Evolutionary conservation across 495 filamentous ascomycete species (phyloP).

Genomic region (Talaromyces wortmannii): DNA sequence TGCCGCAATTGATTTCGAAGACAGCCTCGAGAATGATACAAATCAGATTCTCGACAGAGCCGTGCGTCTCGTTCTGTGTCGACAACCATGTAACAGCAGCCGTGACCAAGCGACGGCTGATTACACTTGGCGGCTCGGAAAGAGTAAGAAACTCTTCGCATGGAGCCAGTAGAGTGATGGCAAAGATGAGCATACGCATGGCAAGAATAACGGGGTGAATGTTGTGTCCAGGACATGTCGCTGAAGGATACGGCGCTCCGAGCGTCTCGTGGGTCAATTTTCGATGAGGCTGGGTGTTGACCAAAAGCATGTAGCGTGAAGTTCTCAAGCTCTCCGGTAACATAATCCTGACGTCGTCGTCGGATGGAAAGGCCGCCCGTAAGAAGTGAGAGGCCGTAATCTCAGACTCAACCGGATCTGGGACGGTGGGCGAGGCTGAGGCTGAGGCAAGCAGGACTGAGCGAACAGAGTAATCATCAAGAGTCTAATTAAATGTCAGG

Average conservation of each 20-base stretch:
- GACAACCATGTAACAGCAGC: constrained; percentile 33
- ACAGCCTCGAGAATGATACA: constrained; percentile 41
- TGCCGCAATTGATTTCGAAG: constrained; percentile 38
- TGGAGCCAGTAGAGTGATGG: neutral
- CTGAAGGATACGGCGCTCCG: no score
- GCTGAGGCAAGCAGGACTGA: no score
- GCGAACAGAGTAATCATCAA: no score
- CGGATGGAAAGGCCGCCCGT: no score
- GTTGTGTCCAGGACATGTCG: neutral
- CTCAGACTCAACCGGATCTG: no score
- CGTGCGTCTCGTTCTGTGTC: constrained; percentile 35
- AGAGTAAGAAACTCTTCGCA: neutral
- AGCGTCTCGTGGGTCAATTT: neutral
- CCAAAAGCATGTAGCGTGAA: constrained; percentile 1
- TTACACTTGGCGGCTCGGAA: neutral
- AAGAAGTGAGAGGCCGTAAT: no score
- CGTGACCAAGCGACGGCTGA: constrained; percentile 8
- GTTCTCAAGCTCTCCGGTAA: no score
- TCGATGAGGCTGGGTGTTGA: constrained; percentile 6
- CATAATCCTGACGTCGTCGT: no score
- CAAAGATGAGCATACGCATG: neutral
- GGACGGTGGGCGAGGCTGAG: no score
- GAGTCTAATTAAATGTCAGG: no score
- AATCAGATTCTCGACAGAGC: constrained; percentile 39
- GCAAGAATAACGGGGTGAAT: neutral